Conservation (phyloP, 495 filamentous ascomycete species). For the Platismatia glauca region DNA sequence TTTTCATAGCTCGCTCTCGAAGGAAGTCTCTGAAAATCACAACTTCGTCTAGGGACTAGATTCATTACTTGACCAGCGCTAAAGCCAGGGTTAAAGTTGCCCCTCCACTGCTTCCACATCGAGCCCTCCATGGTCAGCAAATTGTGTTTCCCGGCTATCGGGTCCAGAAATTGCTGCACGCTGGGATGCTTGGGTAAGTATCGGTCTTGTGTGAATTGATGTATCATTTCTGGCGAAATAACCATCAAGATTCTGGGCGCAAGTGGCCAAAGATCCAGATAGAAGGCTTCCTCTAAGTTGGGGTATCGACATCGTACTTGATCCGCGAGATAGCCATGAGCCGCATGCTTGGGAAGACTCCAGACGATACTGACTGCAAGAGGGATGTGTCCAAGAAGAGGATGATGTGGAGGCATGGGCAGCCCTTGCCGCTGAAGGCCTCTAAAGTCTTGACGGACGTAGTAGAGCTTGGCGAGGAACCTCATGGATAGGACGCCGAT, state of each 20-base stretch:
- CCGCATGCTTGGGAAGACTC: no score
- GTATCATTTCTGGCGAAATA: not conserved
- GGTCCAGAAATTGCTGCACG: not conserved
- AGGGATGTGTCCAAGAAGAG: no score
- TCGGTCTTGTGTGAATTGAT: not conserved
- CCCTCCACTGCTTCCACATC: slow-evolving; percentile 28
- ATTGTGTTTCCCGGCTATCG: not conserved
- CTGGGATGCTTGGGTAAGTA: not conserved
- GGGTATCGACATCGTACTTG: not conserved
- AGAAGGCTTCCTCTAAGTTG: not conserved
- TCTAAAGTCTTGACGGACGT: not conserved
- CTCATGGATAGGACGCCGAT: not conserved
- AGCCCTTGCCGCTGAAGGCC: not conserved
- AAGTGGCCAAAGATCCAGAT: not conserved
- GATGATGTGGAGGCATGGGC: not conserved
- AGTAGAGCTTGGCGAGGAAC: not conserved
- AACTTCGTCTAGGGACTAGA: slow-evolving; percentile 27
- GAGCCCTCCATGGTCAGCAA: slow-evolving; percentile 26
- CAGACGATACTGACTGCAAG: no score
- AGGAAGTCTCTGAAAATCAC: slow-evolving; percentile 25
- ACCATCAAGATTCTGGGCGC: not conserved
- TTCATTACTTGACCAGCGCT: slow-evolving; percentile 23
- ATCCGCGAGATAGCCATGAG: no score
- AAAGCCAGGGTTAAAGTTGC: slow-evolving; percentile 33
- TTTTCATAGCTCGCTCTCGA: slow-evolving; percentile 16